Evolutionary conservation across 768 basidiomycete species (phyloP), one percentile per base, ranked within the genome.

Genomic region (Chalciporus pseudorubinellus): DNA sequence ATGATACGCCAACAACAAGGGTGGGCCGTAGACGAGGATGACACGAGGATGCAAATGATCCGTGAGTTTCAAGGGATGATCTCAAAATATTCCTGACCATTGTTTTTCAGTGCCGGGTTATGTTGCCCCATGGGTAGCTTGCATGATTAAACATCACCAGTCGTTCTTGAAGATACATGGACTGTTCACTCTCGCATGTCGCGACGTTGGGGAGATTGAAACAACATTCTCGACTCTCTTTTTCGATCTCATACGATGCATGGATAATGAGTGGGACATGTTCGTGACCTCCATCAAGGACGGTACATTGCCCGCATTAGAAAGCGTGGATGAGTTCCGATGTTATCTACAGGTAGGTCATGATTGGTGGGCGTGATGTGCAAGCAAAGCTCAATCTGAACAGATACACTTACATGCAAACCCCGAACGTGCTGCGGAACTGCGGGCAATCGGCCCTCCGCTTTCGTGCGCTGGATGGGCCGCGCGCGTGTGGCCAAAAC

Each of bases 101-200:
- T 39, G 9, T n/a, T 13, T 5, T 13, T 7, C 19, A 61, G n/a
- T 36, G 16, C 57, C 57, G 11, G 26, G 44, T 7, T 52, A 57
- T 21, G 60, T 56, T 7, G 59, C 57, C 13, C 60, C 55, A 13
- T 8, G 60, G 20, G 60, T 20, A 0, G 55, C 52, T 19, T 65
- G 59, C 6, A 59, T 56, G 19, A 61, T 63, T n/a, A 4, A 44
- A 16, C 48, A 59, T 36, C 62, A 65, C 36, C 56, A 48, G 20
- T 58, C 64, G 2, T 63, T 57, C 49, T 50, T 66, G 9, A 59
- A 60, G 29, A 51, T 55, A 47, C 65, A 62, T 44, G 60, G 43
- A 4, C 40, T 66, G 4, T 67, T 62, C 13, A 57, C 58, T 9
- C 56, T 63, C 36, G 34, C 38, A 4, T 18, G 53, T 31, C 33